phyloP scores from a whole-genome alignment of 257 asterid species.

The Nicotiana tomentosiformis region DNA sequence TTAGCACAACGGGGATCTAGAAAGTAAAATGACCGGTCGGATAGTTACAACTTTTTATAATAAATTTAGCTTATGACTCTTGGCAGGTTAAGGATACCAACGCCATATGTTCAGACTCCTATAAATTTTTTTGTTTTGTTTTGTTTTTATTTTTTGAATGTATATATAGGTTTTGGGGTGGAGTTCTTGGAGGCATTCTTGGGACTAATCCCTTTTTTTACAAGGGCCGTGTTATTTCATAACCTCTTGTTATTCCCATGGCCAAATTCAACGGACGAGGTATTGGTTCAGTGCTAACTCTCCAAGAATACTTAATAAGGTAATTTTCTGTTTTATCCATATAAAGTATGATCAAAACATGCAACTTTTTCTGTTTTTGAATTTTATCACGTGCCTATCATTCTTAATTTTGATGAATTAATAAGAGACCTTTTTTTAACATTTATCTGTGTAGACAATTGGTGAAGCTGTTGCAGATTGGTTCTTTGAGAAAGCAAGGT shows the following conservation, averaged over 20 bases:
- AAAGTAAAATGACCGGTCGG: no score
- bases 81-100: no score
- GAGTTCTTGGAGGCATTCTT: no score
- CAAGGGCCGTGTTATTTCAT: no score
- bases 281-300: not conserved
- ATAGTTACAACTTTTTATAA: no score
- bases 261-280: not conserved
- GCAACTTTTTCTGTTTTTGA: not conserved
- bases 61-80: no score
- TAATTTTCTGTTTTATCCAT: not conserved
- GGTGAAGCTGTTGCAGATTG: not conserved
- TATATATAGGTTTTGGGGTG: no score
- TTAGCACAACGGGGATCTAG: no score
- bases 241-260: not conserved
- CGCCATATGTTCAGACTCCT: no score
- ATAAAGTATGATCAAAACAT: not conserved
- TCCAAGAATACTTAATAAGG: not conserved
- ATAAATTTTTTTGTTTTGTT: no score
- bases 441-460: not conserved
- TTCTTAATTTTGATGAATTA: not conserved
- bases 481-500: not conserved
- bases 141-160: no score
- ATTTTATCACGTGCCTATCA: not conserved
- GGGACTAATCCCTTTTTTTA: no score
- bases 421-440: not conserved